phyloP scores from a whole-genome alignment of 2,329 filamentous ascomycete genomes.

The Cephalotrichum gorgonifer region DNA sequence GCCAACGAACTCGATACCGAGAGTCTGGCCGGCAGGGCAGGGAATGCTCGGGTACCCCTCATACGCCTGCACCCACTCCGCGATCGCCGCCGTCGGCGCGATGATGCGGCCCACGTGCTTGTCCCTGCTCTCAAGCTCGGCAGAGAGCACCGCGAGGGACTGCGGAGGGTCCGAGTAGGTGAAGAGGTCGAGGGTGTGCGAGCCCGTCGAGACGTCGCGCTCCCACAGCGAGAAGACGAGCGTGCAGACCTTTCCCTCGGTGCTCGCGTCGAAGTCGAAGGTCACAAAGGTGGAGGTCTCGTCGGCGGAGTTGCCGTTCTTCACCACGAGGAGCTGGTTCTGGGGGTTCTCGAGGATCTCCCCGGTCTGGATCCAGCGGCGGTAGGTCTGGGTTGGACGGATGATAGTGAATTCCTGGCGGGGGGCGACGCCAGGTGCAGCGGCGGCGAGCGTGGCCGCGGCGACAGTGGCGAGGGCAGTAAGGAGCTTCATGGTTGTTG shows the following conservation, averaged over 20 bases:
- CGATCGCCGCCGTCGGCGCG: neutral
- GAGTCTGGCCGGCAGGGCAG: slow-evolving; percentile 3
- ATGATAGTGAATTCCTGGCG: slow-evolving; percentile 10
- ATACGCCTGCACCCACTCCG: neutral
- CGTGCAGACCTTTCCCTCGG: slow-evolving; percentile 6
- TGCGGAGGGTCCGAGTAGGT: slow-evolving; percentile 3
- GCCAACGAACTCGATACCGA: slow-evolving; percentile 4
- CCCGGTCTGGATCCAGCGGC: slow-evolving; percentile 5
- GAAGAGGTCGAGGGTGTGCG: slow-evolving; percentile 5
- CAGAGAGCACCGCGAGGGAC: neutral
- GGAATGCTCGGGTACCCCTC: slow-evolving; percentile 2
- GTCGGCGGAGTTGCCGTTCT: slow-evolving; percentile 6
- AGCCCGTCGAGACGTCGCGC: slow-evolving; percentile 5
- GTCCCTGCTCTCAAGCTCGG: neutral
- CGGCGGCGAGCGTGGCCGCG: neutral
- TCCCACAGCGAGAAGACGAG: slow-evolving; percentile 7
- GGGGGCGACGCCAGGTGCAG: neutral
- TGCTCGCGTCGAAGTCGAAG: slow-evolving; percentile 4
- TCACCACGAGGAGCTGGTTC: slow-evolving; percentile 8
- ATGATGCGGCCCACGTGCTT: neutral
- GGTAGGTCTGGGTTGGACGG: slow-evolving; percentile 4
- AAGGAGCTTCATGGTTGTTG: slow-evolving; percentile 1
- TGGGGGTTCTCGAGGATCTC: slow-evolving; percentile 4
- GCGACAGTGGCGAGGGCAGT: neutral
- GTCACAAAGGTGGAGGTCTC: slow-evolving; percentile 6